Evolutionary conservation across 2,329 filamentous ascomycete genomes (phyloP).

Genomic region (Karstenula rhodostoma): DNA sequence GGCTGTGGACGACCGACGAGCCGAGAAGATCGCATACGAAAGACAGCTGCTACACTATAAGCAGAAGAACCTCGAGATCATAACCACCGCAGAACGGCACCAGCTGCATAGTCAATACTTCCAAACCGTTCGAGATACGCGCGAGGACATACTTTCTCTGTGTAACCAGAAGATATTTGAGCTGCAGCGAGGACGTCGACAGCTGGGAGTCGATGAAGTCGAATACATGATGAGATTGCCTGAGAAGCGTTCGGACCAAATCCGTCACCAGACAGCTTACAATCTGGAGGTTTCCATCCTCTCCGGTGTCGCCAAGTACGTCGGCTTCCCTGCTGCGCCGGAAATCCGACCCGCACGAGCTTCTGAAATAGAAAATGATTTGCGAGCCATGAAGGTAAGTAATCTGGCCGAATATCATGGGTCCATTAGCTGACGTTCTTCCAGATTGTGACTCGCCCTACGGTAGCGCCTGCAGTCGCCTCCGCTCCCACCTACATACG

Average conservation of each 20-base stretch:
- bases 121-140: slow-evolving; percentile 82
- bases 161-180: slow-evolving; percentile 92
- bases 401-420: neutral
- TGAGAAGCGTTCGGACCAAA: slow-evolving; percentile 76
- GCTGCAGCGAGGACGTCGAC: slow-evolving; percentile 87
- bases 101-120: slow-evolving; percentile 92
- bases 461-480: slow-evolving; percentile 27
- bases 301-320: slow-evolving; percentile 89
- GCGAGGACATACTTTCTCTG: slow-evolving; percentile 79
- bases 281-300: slow-evolving; percentile 94
- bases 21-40: slow-evolving; percentile 81
- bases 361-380: slow-evolving; percentile 82
- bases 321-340: slow-evolving; percentile 96
- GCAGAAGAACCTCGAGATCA: slow-evolving; percentile 71
- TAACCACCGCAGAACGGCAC: slow-evolving; percentile 80
- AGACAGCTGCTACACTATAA: slow-evolving; percentile 77
- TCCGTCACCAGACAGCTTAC: slow-evolving; percentile 87
- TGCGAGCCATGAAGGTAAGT: slow-evolving; percentile 88
- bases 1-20: slow-evolving; percentile 81
- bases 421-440: slow-evolving; percentile 2
- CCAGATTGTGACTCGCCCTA: slow-evolving; percentile 45
- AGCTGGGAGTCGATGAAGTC: slow-evolving; percentile 77
- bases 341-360: slow-evolving; percentile 76
- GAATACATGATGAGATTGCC: slow-evolving; percentile 86
- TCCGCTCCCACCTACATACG: slow-evolving; percentile 41